Base-by-base conservation (phyloP, 2,329 filamentous ascomycete species). In the Venturia aucupariae region DNA sequence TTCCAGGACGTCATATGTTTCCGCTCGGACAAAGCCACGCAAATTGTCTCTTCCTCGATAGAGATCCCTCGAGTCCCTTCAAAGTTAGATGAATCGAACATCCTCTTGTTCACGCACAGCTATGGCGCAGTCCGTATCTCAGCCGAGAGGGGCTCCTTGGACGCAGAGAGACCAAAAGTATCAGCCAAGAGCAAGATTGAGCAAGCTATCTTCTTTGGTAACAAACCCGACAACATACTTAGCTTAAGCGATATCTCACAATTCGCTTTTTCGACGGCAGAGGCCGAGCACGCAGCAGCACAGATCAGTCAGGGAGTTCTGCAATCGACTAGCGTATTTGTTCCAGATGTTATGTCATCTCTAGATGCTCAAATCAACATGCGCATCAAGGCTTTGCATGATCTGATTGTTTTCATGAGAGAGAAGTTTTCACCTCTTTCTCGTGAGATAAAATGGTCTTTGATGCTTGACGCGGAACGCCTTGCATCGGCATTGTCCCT, bases 201-300 rank as follows among this genome's bases (percentile, higher is more conserved):
- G 72, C 92, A 99, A 76, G 92, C 92, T 2, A 89, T 97, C 0
- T 97, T 97, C 76, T 97, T 91, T 72, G 92, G 92, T 1, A 86
- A 85, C 60, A 86, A 90, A 72, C 83, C 87, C 67, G 86, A 90
- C 71, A 97, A 92, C 70, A 89, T 93, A n/a, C 77, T 99, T n/a
- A 86, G 92, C 67, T 91, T 99, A 70, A 84, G 88, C 54, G 83
- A 86, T 54, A 84, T 85, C 67, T 80, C 84, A 46, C 85, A 86
- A 41, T 67, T 67, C 57, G 80, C 82, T 4, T 96, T 94, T 68
- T 80, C 85, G 0, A 76, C 82, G 22, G 79, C 84, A 30, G 90
- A 96, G 70, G 82, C 95, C 32, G 87, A 90, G 66, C 77, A 83
- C 66, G 94, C 94, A 10, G 91, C 92, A 1, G 74, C 94, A 32